Percentiles rank a stretch among this genome's conserved stretches.
These are phyloP conservation scores for Plectranthus barbatus DNA, from an alignment of 257 asterid species.

Conservation along the genomic window DNA sequence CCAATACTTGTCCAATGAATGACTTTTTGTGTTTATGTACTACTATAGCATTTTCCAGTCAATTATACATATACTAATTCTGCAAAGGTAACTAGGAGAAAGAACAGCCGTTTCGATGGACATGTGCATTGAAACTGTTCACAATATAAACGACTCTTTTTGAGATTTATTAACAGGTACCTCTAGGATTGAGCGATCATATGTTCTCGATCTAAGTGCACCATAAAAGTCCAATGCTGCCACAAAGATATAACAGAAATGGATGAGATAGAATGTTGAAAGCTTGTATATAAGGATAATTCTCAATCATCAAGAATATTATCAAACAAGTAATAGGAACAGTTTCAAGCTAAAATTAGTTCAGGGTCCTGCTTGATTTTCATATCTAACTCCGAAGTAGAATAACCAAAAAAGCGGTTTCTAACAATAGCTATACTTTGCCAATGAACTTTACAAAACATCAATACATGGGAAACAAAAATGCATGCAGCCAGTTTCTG, in stretches of 20 bases:
- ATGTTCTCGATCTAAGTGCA: constrained; percentile 88
- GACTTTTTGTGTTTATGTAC: background rate
- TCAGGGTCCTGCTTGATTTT: background rate
- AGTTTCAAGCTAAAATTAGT: too few relatives aligned
- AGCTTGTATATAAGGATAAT: background rate
- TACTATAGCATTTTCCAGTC: background rate
- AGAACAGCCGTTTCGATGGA: background rate
- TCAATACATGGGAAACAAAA: background rate
- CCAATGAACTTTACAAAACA: background rate
- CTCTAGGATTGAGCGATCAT: constrained; percentile 74
- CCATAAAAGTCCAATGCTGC: constrained; percentile 96
- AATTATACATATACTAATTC: background rate
- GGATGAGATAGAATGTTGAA: background rate
- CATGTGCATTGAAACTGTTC: background rate
- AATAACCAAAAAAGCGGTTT: too few relatives aligned
- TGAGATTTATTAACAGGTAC: constrained; percentile 22
- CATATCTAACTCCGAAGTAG: background rate
- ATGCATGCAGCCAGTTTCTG: background rate
- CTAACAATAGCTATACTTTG: background rate
- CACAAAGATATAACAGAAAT: constrained; percentile 14
- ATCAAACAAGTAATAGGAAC: too few relatives aligned
- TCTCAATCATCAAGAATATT: background rate
- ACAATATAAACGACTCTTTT: background rate
- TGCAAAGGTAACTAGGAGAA: background rate
- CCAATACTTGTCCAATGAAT: background rate